Evolutionary conservation across 495 filamentous ascomycete genomes (phyloP), one percentile per base, ranked within the genome.

Genomic region (Echria macrotheca): DNA sequence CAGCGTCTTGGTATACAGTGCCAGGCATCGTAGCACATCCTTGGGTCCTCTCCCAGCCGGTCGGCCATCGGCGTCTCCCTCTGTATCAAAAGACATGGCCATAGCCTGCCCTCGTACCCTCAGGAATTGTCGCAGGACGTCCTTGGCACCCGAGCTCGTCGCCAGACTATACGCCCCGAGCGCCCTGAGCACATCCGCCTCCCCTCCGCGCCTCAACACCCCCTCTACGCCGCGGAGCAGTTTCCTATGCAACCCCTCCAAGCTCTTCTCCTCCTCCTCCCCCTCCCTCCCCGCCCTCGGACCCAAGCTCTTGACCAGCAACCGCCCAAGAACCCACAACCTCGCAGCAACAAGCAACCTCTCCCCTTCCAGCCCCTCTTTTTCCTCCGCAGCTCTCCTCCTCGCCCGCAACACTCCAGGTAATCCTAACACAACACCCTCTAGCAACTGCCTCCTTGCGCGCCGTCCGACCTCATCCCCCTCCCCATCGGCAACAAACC

Each of bases 81-180:
- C 65, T 12, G 50, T 53, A 18, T 66, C 73, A 28, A 87, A 67
- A n/a, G 79, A 74, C 18, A 76, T 71, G 1, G 71, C 67, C 23
- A 94, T 83, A 0, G 79, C 77, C 44, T 84, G 78, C 28, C 79
- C 72, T 15, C 94, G 79, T 9, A 91, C 73, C 47, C 81, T 72
- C 35, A 94, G 76, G 61, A 97, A 96, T 66, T 94, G 84, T 11
- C 80, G 71, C 24, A 98, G 69, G 0, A 87, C 83, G 59, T 96
- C 90, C 44, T 80, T 79, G 0, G 87, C 82, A 0, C 87, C 87
- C 7, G 87, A 88, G 55, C 81, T 94, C 6, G 86, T 93, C 1
- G 82, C 81, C 17, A 98, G 70, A 42, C 85, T 86, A 59, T 89
- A 95, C 5, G 91, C 91, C 28, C 80, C 82, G 61, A 97, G 73